These are phyloP conservation scores for Pestalotiopsis sp. DNA, from an alignment of 2,329 filamentous ascomycete genomes.

Conservation along the genomic window DNA sequence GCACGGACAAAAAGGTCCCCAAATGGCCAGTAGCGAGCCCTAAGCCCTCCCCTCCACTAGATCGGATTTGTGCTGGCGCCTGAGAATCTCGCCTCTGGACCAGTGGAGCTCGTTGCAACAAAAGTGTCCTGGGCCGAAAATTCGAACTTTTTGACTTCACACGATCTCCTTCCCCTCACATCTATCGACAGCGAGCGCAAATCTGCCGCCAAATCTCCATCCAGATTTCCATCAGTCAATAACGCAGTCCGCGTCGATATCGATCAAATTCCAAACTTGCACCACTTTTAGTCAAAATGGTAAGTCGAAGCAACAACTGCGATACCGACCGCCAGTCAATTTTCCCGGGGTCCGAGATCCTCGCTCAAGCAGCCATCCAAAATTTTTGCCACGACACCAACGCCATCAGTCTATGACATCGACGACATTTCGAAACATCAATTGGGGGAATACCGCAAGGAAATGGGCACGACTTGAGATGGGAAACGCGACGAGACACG, in stretches of 20 bases:
- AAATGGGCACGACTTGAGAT: background rate
- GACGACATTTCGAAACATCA: constrained; percentile 8
- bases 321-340: background rate
- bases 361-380: constrained; percentile 5
- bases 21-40: constrained; percentile 10
- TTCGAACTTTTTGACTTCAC: constrained; percentile 45
- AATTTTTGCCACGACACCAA: constrained; percentile 17
- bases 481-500: background rate
- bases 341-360: background rate
- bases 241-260: constrained; percentile 48
- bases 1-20: constrained; percentile 9
- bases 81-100: constrained; percentile 8
- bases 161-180: constrained; percentile 46
- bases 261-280: constrained; percentile 37
- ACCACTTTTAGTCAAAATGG: constrained; percentile 68
- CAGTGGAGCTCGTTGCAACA: constrained; percentile 13
- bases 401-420: constrained; percentile 12
- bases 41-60: constrained; percentile 16
- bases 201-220: constrained; percentile 46
- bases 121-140: constrained; percentile 25
- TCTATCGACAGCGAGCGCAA: constrained; percentile 46
- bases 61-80: background rate
- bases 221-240: constrained; percentile 56
- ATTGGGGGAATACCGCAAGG: background rate
- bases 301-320: constrained; percentile 45